Conservation (phyloP, 129 eudicot species). For the Chrysanthemum lavandulifolium region DNA sequence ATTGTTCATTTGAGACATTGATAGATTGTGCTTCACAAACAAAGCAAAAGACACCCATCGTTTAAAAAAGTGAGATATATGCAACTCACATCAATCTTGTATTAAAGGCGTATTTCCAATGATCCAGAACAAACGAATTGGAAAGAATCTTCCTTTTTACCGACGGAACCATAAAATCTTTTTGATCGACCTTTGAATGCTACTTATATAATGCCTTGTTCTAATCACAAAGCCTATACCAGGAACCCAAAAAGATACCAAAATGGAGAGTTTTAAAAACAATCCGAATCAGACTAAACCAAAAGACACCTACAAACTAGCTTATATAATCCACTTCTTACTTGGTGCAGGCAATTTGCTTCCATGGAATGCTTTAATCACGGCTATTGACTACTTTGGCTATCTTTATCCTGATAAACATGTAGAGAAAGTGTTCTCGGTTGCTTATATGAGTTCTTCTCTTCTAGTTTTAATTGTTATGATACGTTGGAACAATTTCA, state of each 20-base stretch:
- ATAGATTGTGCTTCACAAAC: constrained; percentile 18
- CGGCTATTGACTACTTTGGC: constrained; percentile 80
- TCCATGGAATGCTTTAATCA: constrained; percentile 90
- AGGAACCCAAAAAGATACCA: constrained; percentile 6
- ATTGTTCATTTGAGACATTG: constrained; percentile 1
- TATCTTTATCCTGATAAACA: constrained; percentile 64
- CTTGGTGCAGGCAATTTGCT: constrained; percentile 94
- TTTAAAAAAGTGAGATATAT: constrained; percentile 21
- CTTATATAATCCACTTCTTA: constrained; percentile 71
- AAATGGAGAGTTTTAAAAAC: constrained; percentile 47
- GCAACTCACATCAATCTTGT: constrained; percentile 25
- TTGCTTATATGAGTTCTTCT: constrained; percentile 76
- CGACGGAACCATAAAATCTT: constrained; percentile 27
- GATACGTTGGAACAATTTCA: constrained; percentile 38
- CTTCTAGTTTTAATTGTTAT: constrained; percentile 46
- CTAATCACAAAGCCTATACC: not conserved
- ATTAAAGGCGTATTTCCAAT: constrained; percentile 17
- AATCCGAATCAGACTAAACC: constrained; percentile 33
- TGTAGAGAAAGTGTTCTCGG: constrained; percentile 75
- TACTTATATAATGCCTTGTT: constrained; percentile 28
- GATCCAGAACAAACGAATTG: constrained; percentile 32
- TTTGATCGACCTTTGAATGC: constrained; percentile 10
- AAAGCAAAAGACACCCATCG: constrained; percentile 21
- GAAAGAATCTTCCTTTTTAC: constrained; percentile 35
- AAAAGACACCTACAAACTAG: constrained; percentile 61